Evolutionary conservation across 331 rosid species (phyloP).

Genomic region (Quercus tomentella): DNA sequence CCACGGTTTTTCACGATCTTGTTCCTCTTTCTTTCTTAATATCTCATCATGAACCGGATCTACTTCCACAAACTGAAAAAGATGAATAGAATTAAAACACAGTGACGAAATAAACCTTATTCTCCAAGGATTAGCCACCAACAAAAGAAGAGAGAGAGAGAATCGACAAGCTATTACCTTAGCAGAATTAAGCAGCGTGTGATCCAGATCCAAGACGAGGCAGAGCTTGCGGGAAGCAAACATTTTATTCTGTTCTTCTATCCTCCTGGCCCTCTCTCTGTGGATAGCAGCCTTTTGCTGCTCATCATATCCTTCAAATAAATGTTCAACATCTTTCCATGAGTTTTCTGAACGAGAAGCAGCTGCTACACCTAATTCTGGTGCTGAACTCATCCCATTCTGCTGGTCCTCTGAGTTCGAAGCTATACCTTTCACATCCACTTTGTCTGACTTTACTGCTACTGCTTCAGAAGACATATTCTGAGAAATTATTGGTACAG

Average conservation of each 20-base stretch:
- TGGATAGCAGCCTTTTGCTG: constrained; percentile 93
- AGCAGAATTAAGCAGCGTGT: constrained; percentile 97
- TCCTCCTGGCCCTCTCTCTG: constrained; percentile 91
- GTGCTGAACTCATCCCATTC: constrained; percentile 33
- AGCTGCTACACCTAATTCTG: constrained; percentile 38
- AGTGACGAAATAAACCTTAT: constrained; percentile 7
- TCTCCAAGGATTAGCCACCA: background rate
- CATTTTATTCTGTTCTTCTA: constrained; percentile 94
- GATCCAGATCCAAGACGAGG: constrained; percentile 97
- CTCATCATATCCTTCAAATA: constrained; percentile 88
- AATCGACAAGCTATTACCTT: constrained; percentile 58
- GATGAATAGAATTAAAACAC: constrained; percentile 15
- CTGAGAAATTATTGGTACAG: constrained; percentile 36
- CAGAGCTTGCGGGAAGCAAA: constrained; percentile 83
- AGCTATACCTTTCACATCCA: constrained; percentile 39
- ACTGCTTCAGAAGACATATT: constrained; percentile 44
- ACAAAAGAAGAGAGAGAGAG: background rate
- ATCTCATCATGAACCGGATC: constrained; percentile 91
- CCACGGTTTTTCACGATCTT: constrained; percentile 69
- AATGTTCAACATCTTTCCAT: constrained; percentile 91
- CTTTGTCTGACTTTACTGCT: constrained; percentile 43
- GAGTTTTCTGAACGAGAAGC: constrained; percentile 47
- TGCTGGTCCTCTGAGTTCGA: constrained; percentile 42
- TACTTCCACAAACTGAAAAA: constrained; percentile 83
- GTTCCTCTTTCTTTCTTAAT: constrained; percentile 89